Percentiles rank a stretch among this genome's conserved stretches.
Evolutionary conservation across 352 stramenopile genomes (phyloP).

Genomic region (Halophytophthora polymorphica): DNA sequence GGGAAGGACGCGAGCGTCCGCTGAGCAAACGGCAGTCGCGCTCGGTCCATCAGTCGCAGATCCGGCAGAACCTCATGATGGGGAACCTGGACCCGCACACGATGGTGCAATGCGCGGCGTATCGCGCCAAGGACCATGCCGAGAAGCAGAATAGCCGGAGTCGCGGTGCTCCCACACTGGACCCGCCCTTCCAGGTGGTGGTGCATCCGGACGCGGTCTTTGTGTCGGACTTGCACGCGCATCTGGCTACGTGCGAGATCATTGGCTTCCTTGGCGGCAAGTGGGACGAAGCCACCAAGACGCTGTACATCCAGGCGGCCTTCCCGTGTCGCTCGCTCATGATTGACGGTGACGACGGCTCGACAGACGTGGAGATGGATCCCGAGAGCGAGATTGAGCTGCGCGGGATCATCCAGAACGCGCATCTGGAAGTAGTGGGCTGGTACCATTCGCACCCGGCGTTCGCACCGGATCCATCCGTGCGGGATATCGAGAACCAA

Average conservation of each 20-base stretch:
- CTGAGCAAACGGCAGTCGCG: constrained; percentile 54
- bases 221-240: constrained; percentile 91
- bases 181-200: constrained; percentile 83
- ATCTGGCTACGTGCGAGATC: constrained; percentile 92
- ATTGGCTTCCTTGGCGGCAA: constrained; percentile 92
- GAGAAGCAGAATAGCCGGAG: constrained; percentile 43
- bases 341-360: constrained; percentile 87
- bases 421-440: constrained; percentile 88
- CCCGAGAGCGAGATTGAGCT: constrained; percentile 90
- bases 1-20: constrained; percentile 21
- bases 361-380: constrained; percentile 95
- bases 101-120: constrained; percentile 83
- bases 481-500: constrained; percentile 95
- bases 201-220: constrained; percentile 90
- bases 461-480: constrained; percentile 90
- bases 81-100: constrained; percentile 80
- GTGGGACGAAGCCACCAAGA: constrained; percentile 82
- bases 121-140: constrained; percentile 35
- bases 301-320: constrained; percentile 90
- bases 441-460: constrained; percentile 95
- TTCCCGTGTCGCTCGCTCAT: constrained; percentile 91
- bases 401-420: constrained; percentile 87
- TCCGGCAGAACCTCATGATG: constrained; percentile 71
- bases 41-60: constrained; percentile 75
- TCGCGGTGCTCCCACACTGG: constrained; percentile 34